Evolutionary conservation across 176 grass and related monocot genomes (phyloP).

Genomic region (Themeda triandra): DNA sequence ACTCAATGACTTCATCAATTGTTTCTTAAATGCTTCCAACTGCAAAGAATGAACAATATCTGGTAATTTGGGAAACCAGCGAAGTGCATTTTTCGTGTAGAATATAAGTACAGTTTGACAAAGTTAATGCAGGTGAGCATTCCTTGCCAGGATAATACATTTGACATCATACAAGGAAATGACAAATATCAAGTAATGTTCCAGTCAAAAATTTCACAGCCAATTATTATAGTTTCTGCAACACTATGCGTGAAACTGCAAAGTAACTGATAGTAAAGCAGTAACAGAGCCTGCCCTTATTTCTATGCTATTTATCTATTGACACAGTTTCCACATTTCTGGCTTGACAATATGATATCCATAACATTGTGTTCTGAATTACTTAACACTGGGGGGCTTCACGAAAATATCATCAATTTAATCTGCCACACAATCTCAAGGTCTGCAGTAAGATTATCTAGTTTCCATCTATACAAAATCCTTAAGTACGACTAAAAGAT

Average conservation of each 20-base stretch:
- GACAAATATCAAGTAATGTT: background rate
- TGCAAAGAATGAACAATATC: slow-evolving; percentile 28
- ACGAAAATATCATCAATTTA: background rate
- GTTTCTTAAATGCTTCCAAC: slow-evolving; percentile 95
- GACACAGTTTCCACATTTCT: background rate
- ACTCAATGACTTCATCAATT: slow-evolving; percentile 80
- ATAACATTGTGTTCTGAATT: background rate
- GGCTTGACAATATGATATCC: background rate
- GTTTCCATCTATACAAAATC: background rate
- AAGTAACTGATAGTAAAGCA: background rate
- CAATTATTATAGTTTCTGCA: background rate
- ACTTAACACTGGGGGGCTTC: background rate
- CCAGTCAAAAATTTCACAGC: background rate
- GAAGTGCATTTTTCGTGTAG: background rate
- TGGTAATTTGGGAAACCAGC: background rate
- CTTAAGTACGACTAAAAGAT: background rate
- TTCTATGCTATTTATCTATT: background rate
- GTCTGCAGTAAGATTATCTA: background rate
- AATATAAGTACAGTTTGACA: background rate
- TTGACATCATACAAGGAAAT: background rate
- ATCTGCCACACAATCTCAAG: background rate
- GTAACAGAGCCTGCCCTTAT: background rate
- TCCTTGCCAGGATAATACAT: background rate
- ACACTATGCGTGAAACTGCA: background rate
- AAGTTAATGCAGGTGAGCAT: background rate